These are phyloP conservation scores for Thalassiosira hispida DNA, from an alignment of 352 stramenopile genomes.

Conservation along the genomic window DNA sequence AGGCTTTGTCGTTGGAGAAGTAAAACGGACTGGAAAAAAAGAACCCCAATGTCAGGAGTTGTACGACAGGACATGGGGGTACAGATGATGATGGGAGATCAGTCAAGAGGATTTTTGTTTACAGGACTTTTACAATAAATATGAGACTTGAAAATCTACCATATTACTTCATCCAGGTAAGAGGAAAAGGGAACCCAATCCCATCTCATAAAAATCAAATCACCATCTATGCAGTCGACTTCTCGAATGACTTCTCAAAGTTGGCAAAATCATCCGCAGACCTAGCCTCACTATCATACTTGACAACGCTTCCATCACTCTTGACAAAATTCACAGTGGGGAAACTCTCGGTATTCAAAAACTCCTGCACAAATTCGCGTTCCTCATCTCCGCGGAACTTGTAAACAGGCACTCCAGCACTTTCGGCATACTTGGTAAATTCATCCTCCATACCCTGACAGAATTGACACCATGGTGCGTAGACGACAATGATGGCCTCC, in stretches of 20 bases:
- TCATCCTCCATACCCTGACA: constrained; percentile 85
- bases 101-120: too few relatives aligned
- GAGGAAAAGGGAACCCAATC: too few relatives aligned
- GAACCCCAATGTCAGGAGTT: too few relatives aligned
- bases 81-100: too few relatives aligned
- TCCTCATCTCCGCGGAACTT: constrained; percentile 86
- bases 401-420: constrained; percentile 70
- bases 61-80: too few relatives aligned
- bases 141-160: too few relatives aligned
- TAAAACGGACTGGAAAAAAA: too few relatives aligned
- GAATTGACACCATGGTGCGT: constrained; percentile 87
- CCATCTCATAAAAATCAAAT: too few relatives aligned
- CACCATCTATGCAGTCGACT: constrained; percentile 30
- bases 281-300: constrained; percentile 84
- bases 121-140: too few relatives aligned
- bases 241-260: constrained; percentile 51
- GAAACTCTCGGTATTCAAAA: constrained; percentile 86
- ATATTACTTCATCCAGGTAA: too few relatives aligned
- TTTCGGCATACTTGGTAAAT: constrained; percentile 75
- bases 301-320: constrained; percentile 80
- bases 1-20: too few relatives aligned
- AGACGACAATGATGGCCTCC: constrained; percentile 81
- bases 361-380: constrained; percentile 81
- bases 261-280: constrained; percentile 44
- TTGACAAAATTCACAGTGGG: constrained; percentile 86